Evolutionary conservation across 1,139 yeast species (phyloP).

Genomic region (Blastobotrys apis): DNA sequence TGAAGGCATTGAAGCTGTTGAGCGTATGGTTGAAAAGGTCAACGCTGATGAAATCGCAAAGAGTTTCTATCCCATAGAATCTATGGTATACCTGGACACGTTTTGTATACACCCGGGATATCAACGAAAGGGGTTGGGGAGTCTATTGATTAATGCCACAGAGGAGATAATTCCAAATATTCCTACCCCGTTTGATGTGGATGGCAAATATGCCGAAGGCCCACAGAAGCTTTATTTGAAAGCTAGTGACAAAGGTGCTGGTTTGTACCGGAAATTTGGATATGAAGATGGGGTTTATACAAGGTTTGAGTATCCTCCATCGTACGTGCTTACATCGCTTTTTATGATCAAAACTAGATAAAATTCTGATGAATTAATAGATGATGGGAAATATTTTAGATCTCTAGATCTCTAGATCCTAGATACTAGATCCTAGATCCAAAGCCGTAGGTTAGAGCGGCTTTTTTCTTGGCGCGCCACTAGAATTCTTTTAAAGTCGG

Average conservation of each 20-base stretch:
- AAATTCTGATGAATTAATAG: no score
- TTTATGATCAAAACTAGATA: no score
- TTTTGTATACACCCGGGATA: conserved; percentile 8
- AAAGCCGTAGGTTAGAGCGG: no score
- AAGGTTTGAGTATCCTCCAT: no score
- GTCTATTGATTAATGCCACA: background rate
- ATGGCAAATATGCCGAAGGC: background rate
- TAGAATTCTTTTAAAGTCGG: conserved; percentile 2
- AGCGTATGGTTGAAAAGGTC: background rate
- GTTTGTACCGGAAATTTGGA: conserved; percentile 5
- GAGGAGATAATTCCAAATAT: conserved; percentile 9
- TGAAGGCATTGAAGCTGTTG: background rate
- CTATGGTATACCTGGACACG: conserved; percentile 7
- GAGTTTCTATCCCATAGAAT: background rate
- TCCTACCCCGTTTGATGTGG: conserved; percentile 5
- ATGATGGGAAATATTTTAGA: no score
- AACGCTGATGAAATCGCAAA: background rate
- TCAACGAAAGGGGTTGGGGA: conserved; percentile 11
- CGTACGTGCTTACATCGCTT: no score
- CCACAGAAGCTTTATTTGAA: conserved; percentile 11
- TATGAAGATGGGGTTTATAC: background rate
- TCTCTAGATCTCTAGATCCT: no score
- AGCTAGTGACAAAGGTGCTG: conserved; percentile 8
- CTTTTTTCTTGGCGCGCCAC: no score
- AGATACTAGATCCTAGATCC: no score